These are phyloP conservation scores for Penicillium bovifimosum DNA, from an alignment of 495 filamentous ascomycete genomes.

Conservation along the genomic window DNA sequence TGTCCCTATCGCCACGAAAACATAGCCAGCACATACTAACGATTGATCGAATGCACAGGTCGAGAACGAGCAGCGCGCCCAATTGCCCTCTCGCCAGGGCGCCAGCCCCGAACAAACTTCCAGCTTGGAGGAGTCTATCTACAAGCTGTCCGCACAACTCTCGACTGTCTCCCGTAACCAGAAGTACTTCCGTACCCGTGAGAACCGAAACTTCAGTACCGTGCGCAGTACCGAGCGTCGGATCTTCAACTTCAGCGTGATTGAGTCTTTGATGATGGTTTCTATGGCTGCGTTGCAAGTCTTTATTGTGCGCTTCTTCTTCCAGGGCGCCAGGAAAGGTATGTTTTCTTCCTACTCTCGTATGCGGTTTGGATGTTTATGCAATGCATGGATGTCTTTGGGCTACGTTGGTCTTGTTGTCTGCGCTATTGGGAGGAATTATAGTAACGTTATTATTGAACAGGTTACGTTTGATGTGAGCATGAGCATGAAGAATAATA, in stretches of 20 bases:
- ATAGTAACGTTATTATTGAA: neutral
- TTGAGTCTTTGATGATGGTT: slow-evolving; percentile 87
- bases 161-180: slow-evolving; percentile 97
- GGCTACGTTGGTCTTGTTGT: neutral
- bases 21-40: slow-evolving; percentile 7
- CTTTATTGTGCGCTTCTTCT: slow-evolving; percentile 97
- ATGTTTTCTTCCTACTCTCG: slow-evolving; percentile 20
- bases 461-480: slow-evolving; percentile 42
- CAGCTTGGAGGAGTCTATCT: slow-evolving; percentile 88
- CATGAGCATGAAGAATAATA: slow-evolving; percentile 37
- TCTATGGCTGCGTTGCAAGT: slow-evolving; percentile 97
- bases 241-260: slow-evolving; percentile 95
- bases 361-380: neutral
- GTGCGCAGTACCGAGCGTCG: slow-evolving; percentile 91
- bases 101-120: slow-evolving; percentile 86
- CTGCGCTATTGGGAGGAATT: neutral
- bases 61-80: slow-evolving; percentile 81
- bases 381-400: neutral
- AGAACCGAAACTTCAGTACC: slow-evolving; percentile 98
- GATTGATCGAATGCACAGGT: slow-evolving; percentile 42
- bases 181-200: slow-evolving; percentile 98
- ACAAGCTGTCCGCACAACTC: slow-evolving; percentile 87
- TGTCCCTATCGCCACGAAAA: neutral
- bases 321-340: slow-evolving; percentile 83
- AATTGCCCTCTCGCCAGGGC: slow-evolving; percentile 86